These are phyloP conservation scores for Nothophoma quercina DNA, from an alignment of 2,329 filamentous ascomycete genomes.

Conservation along the genomic window DNA sequence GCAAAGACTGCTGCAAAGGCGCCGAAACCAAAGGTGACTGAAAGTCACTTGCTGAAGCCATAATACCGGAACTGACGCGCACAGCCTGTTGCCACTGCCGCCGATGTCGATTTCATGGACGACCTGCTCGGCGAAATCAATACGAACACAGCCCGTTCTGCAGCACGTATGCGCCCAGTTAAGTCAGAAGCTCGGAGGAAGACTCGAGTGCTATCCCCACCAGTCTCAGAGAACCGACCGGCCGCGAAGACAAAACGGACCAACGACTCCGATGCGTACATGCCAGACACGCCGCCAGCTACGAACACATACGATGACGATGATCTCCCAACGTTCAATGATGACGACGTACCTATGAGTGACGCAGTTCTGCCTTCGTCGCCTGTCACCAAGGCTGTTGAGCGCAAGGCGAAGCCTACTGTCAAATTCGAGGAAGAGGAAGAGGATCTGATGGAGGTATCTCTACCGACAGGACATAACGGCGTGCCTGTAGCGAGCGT, in stretches of 20 bases:
- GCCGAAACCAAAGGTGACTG: slow-evolving; percentile 79
- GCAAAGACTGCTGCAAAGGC: slow-evolving; percentile 70
- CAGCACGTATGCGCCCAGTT: slow-evolving; percentile 67
- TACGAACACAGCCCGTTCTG: slow-evolving; percentile 69
- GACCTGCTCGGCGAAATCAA: slow-evolving; percentile 89
- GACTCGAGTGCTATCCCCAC: slow-evolving; percentile 80
- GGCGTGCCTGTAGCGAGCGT: slow-evolving; percentile 73
- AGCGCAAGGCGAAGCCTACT: slow-evolving; percentile 68
- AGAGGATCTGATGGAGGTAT: slow-evolving; percentile 85
- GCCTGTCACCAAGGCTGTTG: slow-evolving; percentile 78
- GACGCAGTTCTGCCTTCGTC: slow-evolving; percentile 83
- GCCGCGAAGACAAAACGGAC: slow-evolving; percentile 29
- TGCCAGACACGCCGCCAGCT: slow-evolving; percentile 51
- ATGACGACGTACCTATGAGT: slow-evolving; percentile 80
- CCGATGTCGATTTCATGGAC: slow-evolving; percentile 86
- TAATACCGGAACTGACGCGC: slow-evolving; percentile 27
- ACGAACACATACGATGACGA: slow-evolving; percentile 58
- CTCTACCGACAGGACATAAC: slow-evolving; percentile 72
- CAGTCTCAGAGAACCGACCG: slow-evolving; percentile 59
- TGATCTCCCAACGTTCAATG: slow-evolving; percentile 64
- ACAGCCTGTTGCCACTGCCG: slow-evolving; percentile 79
- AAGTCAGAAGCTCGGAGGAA: slow-evolving; percentile 80
- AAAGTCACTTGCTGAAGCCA: not conserved
- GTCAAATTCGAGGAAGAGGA: slow-evolving; percentile 72
- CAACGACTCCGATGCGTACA: slow-evolving; percentile 53